Evolutionary conservation across 2,329 filamentous ascomycete species (phyloP), one percentile per base, ranked within the genome.

Genomic region (Blastomyces gilchristii): DNA sequence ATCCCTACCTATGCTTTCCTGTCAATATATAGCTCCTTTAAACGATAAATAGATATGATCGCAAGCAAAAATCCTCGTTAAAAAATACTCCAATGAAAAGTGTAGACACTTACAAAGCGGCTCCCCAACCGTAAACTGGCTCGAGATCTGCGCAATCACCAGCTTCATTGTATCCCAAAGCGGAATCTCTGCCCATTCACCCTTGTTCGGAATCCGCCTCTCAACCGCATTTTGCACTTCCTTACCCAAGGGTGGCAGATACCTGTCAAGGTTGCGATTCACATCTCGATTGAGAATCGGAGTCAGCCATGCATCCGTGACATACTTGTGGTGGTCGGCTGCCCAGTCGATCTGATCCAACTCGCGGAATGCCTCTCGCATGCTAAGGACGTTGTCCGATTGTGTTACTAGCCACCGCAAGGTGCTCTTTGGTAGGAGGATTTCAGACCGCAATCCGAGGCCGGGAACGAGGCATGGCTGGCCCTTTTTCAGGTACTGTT

Each of bases 61-160:
- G 12, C 9, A 43, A 41, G 28, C n/a, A 43, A 58, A 43, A 58
- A 41, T 25, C 0, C 14, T 5, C n/a, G 1, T 8, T 43, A n/a
- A 14, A 58, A 18, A 9, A 18, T 28, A 8, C 4, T 8, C 49
- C 12, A 41, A 43, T 37, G 31, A 8, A 34, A 39, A 41, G 12
- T 7, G 43, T 22, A 43, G 12, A n/a, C 2, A 3, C 70, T 70
- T 62, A 73, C 72, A 74, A 2, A 73, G 64, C 18, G 70, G 68
- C 18, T 68, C 52, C 4, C 72, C 71, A 54, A 74, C 72, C 1
- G 70, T 68, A 49, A 72, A 69, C 56, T 71, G 66, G 57, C 71
- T 72, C 6, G 71, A 70, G 14, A 70, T 65, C 50, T 69, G 63
- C 5, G 63, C 65, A 52, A 73, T 67, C n/a, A 73, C 59, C 50